Evolutionary conservation across 1,284 basidiomycete species (phyloP), one percentile per base, ranked within the genome.

Genomic region (Trametes polyzona): DNA sequence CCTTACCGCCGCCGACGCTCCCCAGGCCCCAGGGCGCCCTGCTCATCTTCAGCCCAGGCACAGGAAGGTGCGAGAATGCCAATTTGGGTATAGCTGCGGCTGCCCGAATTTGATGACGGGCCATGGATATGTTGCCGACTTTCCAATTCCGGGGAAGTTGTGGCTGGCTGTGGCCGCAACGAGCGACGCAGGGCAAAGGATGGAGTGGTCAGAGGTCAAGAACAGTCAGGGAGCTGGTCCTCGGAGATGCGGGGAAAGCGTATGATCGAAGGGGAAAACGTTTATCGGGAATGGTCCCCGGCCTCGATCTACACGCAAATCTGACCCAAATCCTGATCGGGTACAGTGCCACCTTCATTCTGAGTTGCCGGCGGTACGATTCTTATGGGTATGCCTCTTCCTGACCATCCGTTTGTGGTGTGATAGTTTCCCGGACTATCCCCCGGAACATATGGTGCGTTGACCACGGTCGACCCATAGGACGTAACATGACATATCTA

Each of bases 1-100:
- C 47, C 51, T 29, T 49, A 37, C 56, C 60, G 47, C 57, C 60
- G 56, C 60, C 57, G 47, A 40, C 53, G n/a, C 24, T 24, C 47
- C 12, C 48, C 17, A 19, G n/a, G 7, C 23, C 23, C 24, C 41
- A 4, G 23, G 46, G 3, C 46, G 46, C 33, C 33, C n/a, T n/a
- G n/a, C 17, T 14, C 29, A 29, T 16, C 16, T 17, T 36, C 33
- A 27, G 37, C 35, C 35, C 37, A 40, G 27, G 19, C 19, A 41
- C 27, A 17, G 10, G n/a, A 16, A 11, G 36, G 26, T n/a, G 41
- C 41, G 30, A 7, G 10, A 4, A 12, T 47, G 30, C 44, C 44
- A 19, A 2, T 14, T 37, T 17, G 16, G 46, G 46, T 10, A 24
- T 26, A 10, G 32, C 21, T 33, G 5, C 32, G 16, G 33, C 30